These are phyloP conservation scores for Fusarium penzigii DNA, from an alignment of 2,329 filamentous ascomycete species.

Conservation along the genomic window DNA sequence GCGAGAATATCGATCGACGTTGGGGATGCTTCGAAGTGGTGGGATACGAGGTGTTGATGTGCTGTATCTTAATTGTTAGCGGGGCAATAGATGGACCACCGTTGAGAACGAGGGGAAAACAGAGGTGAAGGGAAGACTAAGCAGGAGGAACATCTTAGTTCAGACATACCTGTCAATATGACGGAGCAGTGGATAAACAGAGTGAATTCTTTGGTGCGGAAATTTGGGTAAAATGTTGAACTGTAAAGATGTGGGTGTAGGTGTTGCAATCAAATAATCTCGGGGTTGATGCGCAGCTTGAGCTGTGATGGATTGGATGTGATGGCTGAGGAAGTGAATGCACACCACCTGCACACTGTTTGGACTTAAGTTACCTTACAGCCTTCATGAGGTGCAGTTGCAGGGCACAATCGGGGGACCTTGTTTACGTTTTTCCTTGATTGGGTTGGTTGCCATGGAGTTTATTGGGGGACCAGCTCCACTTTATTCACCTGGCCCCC, in stretches of 20 bases:
- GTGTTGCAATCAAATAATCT: no score
- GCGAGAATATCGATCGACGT: conserved; percentile 5
- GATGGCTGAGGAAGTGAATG: conserved; percentile 14
- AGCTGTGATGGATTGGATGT: background rate
- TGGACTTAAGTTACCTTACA: no score
- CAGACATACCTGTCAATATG: background rate
- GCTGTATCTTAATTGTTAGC: conserved; percentile 45
- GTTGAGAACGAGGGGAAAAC: conserved; percentile 15
- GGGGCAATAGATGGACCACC: conserved; percentile 36
- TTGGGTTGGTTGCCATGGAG: conserved; percentile 35
- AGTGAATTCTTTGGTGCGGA: no score
- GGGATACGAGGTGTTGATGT: conserved; percentile 7
- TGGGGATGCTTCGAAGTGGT: background rate
- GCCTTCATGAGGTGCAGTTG: background rate
- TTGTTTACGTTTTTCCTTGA: conserved; percentile 35
- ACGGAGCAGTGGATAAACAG: no score
- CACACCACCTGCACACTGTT: no score
- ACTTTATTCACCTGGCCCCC: background rate
- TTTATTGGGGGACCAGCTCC: background rate
- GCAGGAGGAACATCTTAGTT: conserved; percentile 1
- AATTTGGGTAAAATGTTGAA: no score
- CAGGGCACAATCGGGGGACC: background rate
- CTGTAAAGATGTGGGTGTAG: no score
- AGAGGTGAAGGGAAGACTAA: conserved; percentile 17
- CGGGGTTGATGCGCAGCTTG: no score